phyloP scores from a whole-genome alignment of 345 rosid species.

The Melastoma malabathricum region DNA sequence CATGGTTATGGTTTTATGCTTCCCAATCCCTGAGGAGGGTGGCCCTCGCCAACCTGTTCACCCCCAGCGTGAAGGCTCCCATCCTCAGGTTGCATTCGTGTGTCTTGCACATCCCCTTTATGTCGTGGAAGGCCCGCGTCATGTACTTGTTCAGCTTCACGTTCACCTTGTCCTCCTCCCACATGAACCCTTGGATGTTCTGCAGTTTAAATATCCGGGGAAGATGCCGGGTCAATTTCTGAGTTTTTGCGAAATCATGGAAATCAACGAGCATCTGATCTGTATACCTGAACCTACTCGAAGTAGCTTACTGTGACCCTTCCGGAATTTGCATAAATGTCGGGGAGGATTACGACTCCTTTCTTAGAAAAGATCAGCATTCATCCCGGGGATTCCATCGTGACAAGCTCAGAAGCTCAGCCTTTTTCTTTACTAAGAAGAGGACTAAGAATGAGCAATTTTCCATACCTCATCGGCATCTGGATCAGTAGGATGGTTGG shows the following conservation, averaged over 20 bases:
- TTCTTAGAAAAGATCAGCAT: constrained; percentile 81
- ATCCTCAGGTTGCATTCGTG: constrained; percentile 85
- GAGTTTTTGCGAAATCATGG: too few relatives aligned
- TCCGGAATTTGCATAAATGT: constrained; percentile 94
- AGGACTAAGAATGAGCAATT: too few relatives aligned
- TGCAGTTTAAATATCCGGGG: constrained; percentile 16
- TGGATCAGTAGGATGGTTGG: constrained; percentile 97
- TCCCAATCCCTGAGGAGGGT: constrained; percentile 91
- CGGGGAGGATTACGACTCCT: constrained; percentile 90
- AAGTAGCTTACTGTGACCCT: constrained; percentile 98
- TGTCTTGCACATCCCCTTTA: constrained; percentile 78
- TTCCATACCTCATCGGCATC: constrained; percentile 82
- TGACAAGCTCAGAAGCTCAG: too few relatives aligned
- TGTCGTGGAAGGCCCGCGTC: constrained; percentile 75
- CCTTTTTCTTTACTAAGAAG: too few relatives aligned
- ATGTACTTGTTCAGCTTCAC: constrained; percentile 64
- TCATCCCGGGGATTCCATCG: neutral
- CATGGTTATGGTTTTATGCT: constrained; percentile 21
- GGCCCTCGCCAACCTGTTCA: constrained; percentile 90
- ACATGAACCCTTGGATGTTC: constrained; percentile 99
- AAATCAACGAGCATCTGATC: too few relatives aligned
- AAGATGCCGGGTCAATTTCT: too few relatives aligned
- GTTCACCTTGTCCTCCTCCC: constrained; percentile 93
- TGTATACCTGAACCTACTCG: constrained; percentile 94
- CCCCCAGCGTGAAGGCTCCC: constrained; percentile 99